Percentiles rank a stretch among this genome's conserved stretches.
phyloP scores from a whole-genome alignment of 1,139 yeast species.

The Arxiozyma heterogenica region DNA sequence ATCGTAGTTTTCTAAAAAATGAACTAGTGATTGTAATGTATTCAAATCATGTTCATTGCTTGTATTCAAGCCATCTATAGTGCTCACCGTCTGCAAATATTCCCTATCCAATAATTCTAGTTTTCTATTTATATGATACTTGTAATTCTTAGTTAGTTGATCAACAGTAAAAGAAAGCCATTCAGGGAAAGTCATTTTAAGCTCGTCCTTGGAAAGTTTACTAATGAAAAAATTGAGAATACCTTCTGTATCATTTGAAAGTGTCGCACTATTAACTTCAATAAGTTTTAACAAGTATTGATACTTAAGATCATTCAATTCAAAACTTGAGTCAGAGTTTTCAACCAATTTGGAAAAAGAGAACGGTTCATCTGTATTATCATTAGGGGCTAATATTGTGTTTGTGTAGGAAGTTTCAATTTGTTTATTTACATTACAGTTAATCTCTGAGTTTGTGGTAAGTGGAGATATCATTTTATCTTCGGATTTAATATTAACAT shows the following conservation, averaged over 20 bases:
- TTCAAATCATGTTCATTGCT: constrained; percentile 16
- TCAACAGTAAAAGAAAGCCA: constrained; percentile 47
- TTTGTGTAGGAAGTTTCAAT: not conserved
- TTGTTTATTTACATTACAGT: too few species aligned
- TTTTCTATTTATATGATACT: constrained; percentile 34
- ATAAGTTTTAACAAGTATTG: constrained; percentile 23
- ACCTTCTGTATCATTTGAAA: constrained; percentile 55
- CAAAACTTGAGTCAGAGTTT: not conserved
- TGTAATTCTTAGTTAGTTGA: constrained; percentile 10
- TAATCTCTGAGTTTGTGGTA: not conserved
- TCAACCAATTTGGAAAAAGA: not conserved
- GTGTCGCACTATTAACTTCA: constrained; percentile 21
- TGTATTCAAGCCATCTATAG: constrained; percentile 10
- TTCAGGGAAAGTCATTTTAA: constrained; percentile 57
- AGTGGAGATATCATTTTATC: not conserved
- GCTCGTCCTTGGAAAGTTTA: constrained; percentile 61
- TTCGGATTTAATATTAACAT: not conserved
- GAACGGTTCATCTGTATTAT: not conserved
- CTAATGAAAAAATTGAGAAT: constrained; percentile 53
- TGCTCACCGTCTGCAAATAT: constrained; percentile 11
- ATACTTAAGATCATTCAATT: constrained; percentile 10
- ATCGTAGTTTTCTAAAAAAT: not conserved
- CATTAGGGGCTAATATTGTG: not conserved
- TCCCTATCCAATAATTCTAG: constrained; percentile 26
- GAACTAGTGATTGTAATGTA: not conserved